Percentiles rank a stretch among this genome's conserved stretches.
phyloP scores from a whole-genome alignment of 2,329 filamentous ascomycete genomes.

The Ustulina deusta region DNA sequence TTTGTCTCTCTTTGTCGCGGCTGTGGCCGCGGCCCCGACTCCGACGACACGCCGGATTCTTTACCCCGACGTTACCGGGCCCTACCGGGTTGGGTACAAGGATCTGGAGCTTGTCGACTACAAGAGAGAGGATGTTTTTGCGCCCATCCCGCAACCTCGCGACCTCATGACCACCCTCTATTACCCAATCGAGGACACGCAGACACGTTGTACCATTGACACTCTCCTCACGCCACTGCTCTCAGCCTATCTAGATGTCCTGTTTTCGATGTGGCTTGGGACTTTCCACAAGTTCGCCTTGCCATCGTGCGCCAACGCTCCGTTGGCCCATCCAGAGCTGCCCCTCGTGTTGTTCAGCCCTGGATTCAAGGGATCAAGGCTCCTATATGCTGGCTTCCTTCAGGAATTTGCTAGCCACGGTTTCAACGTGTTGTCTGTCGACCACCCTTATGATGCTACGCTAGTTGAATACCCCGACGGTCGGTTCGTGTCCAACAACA shows the following conservation, averaged over 20 bases:
- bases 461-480: conserved; percentile 33
- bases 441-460: conserved; percentile 22
- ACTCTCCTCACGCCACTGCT: conserved; percentile 12
- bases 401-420: conserved; percentile 30
- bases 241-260: not conserved
- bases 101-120: conserved; percentile 28
- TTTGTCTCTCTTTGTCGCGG: conserved; percentile 15
- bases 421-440: conserved; percentile 28
- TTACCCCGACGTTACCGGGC: conserved; percentile 20
- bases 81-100: conserved; percentile 22
- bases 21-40: conserved; percentile 23
- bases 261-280: not conserved
- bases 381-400: conserved; percentile 17
- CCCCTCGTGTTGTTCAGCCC: conserved; percentile 31
- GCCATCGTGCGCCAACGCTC: conserved; percentile 16
- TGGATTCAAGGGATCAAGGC: conserved; percentile 23
- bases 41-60: conserved; percentile 5
- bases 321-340: conserved; percentile 18
- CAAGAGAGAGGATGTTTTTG: conserved; percentile 8
- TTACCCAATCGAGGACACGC: conserved; percentile 21
- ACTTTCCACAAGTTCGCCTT: conserved; percentile 24
- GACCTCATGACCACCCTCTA: conserved; percentile 23
- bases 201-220: conserved; percentile 4
- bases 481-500: conserved; percentile 16
- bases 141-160: conserved; percentile 4